These are phyloP conservation scores for Pseudogymnoascus pannorum DNA, from an alignment of 2,329 filamentous ascomycete species.

Conservation along the genomic window DNA sequence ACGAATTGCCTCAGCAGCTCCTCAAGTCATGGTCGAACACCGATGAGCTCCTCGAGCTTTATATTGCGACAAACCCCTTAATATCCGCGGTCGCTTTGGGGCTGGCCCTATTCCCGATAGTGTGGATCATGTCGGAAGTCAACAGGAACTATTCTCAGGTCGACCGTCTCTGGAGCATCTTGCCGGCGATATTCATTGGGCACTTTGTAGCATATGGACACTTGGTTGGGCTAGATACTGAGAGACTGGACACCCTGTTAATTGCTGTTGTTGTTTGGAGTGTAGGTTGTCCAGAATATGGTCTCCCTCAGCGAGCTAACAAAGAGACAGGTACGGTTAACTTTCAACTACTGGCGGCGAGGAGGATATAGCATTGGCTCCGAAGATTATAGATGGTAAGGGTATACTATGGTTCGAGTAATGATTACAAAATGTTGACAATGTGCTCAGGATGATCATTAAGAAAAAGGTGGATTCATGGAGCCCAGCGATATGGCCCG, in stretches of 20 bases:
- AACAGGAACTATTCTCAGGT: slow-evolving; percentile 97
- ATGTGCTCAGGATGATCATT: slow-evolving; percentile 9
- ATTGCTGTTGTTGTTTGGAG: slow-evolving; percentile 71
- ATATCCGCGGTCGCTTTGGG: slow-evolving; percentile 67
- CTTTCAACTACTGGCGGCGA: slow-evolving; percentile 94
- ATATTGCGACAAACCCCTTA: slow-evolving; percentile 79
- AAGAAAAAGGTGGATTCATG: slow-evolving; percentile 58
- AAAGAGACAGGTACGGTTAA: slow-evolving; percentile 59
- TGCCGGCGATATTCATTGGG: slow-evolving; percentile 78
- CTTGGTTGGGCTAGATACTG: slow-evolving; percentile 60
- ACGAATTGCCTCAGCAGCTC: slow-evolving; percentile 59
- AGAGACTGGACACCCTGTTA: slow-evolving; percentile 65
- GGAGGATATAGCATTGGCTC: slow-evolving; percentile 84
- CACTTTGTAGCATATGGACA: slow-evolving; percentile 83
- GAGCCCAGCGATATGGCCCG: slow-evolving; percentile 58
- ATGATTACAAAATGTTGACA: slow-evolving; percentile 2
- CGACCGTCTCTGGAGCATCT: slow-evolving; percentile 82
- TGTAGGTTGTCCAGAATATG: slow-evolving; percentile 40
- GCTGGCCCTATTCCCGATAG: slow-evolving; percentile 60
- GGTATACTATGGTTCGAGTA: slow-evolving; percentile 6
- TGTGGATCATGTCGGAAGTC: slow-evolving; percentile 71
- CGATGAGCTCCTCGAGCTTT: slow-evolving; percentile 61
- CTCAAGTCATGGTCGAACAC: slow-evolving; percentile 52
- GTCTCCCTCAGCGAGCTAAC: slow-evolving; percentile 11
- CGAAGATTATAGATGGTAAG: slow-evolving; percentile 85